phyloP scores from a whole-genome alignment of 768 basidiomycete genomes.

The Sarcodon aspratus region DNA sequence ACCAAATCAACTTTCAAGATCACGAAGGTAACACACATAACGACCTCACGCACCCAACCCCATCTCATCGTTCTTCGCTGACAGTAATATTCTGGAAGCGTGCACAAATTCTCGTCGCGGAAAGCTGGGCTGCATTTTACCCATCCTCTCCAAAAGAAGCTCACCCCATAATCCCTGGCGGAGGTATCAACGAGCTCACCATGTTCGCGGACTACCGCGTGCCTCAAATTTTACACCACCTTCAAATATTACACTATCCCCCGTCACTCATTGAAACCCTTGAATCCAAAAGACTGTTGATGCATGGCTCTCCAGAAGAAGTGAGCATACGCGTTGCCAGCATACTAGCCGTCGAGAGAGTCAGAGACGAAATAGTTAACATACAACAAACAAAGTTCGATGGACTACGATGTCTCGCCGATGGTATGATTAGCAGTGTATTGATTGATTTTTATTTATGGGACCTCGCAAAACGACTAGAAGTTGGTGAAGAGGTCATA shows the following conservation, averaged over 20 bases:
- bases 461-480: slow-evolving; percentile 75
- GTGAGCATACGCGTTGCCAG: slow-evolving; percentile 73
- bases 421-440: slow-evolving; percentile 50
- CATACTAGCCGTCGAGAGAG: slow-evolving; percentile 66
- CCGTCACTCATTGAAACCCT: slow-evolving; percentile 43
- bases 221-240: slow-evolving; percentile 82
- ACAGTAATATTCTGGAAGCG: slow-evolving; percentile 83
- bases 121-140: slow-evolving; percentile 88
- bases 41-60: background rate
- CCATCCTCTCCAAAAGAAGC: slow-evolving; percentile 27
- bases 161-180: slow-evolving; percentile 72
- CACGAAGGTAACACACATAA: slow-evolving; percentile 35
- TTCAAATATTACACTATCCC: slow-evolving; percentile 67
- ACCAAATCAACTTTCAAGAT: slow-evolving; percentile 49
- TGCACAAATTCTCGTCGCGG: slow-evolving; percentile 84
- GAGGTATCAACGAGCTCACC: slow-evolving; percentile 62
- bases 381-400: slow-evolving; percentile 5
- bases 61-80: background rate
- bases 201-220: slow-evolving; percentile 96
- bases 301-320: slow-evolving; percentile 56
- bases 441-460: slow-evolving; percentile 87
- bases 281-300: slow-evolving; percentile 28
- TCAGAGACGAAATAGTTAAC: slow-evolving; percentile 45
- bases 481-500: slow-evolving; percentile 46
- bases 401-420: slow-evolving; percentile 9